Percentiles rank a stretch among this genome's conserved stretches.
Evolutionary conservation across 2,329 filamentous ascomycete genomes (phyloP).

Genomic region (Paradendryphiella salina): DNA sequence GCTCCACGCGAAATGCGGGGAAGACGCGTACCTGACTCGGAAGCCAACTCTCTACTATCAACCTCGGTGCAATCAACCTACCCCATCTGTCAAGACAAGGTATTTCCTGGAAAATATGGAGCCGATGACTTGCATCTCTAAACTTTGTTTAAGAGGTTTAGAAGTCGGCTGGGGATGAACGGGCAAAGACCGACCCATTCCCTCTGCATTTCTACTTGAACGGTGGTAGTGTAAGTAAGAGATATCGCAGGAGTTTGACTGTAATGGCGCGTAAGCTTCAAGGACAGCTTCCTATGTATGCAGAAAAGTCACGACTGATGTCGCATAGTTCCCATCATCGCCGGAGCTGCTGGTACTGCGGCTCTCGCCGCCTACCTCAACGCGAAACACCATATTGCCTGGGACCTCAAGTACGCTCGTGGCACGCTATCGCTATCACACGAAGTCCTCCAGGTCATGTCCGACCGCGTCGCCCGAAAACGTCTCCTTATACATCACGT

Average conservation of each 20-base stretch:
- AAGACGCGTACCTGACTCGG: neutral
- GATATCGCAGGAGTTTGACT: neutral
- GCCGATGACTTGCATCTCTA: neutral
- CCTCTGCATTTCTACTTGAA: neutral
- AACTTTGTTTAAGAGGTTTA: no score
- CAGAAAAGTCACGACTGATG: neutral
- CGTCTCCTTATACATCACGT: constrained; percentile 38
- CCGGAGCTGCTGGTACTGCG: constrained; percentile 33
- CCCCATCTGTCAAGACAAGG: neutral
- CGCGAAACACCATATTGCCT: constrained; percentile 40
- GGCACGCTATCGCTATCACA: constrained; percentile 25
- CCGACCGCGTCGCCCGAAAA: constrained; percentile 21
- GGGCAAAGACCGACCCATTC: neutral
- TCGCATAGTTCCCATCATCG: constrained; percentile 33
- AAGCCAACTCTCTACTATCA: neutral
- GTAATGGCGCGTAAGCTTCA: constrained; percentile 18
- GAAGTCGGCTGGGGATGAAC: neutral
- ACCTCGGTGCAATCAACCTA: constrained; percentile 1
- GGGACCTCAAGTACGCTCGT: constrained; percentile 30
- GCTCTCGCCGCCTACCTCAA: constrained; percentile 44
- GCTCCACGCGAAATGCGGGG: constrained; percentile 2
- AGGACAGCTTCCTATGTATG: neutral
- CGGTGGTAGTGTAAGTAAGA: no score
- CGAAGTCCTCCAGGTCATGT: constrained; percentile 25
- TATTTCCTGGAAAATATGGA: neutral